phyloP scores from a whole-genome alignment of 345 rosid genomes.

The Conringia planisiliqua region DNA sequence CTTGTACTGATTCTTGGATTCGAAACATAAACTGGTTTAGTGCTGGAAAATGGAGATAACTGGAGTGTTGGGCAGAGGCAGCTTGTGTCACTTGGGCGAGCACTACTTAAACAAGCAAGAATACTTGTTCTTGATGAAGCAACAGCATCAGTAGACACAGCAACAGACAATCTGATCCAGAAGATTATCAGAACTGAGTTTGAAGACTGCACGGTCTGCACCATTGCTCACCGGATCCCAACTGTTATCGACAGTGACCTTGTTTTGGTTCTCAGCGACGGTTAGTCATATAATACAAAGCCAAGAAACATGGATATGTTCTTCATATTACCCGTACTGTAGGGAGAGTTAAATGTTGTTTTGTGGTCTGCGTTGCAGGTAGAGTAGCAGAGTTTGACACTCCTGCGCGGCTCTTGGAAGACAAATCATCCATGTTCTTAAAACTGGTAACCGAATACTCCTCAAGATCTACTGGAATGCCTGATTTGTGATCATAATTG shows the following conservation, averaged over 20 bases:
- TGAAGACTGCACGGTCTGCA: slow-evolving; percentile 87
- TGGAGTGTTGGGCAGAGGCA: slow-evolving; percentile 99
- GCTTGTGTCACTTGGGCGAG: slow-evolving; percentile 89
- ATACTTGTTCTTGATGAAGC: slow-evolving; percentile 98
- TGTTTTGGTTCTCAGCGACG: slow-evolving; percentile 94
- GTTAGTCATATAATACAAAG: slow-evolving; percentile 36
- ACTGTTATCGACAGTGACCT: slow-evolving; percentile 97
- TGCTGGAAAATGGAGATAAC: slow-evolving; percentile 95
- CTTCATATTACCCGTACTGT: neutral
- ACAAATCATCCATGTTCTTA: slow-evolving; percentile 88
- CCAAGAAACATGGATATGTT: neutral
- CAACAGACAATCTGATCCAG: slow-evolving; percentile 96
- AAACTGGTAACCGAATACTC: slow-evolving; percentile 92
- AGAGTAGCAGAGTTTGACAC: slow-evolving; percentile 91
- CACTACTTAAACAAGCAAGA: slow-evolving; percentile 85
- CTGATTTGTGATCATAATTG: slow-evolving; percentile 55
- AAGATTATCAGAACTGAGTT: slow-evolving; percentile 93
- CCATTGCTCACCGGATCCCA: slow-evolving; percentile 97
- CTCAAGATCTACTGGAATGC: slow-evolving; percentile 87
- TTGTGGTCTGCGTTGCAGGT: slow-evolving; percentile 46
- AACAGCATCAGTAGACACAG: slow-evolving; percentile 97
- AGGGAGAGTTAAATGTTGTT: slow-evolving; percentile 2
- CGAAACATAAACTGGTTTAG: slow-evolving; percentile 39
- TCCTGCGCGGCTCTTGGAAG: slow-evolving; percentile 74
- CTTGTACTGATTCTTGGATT: slow-evolving; percentile 1